These are phyloP conservation scores for Pseudofabraea citricarpa DNA, from an alignment of 2,329 filamentous ascomycete genomes.

Conservation along the genomic window DNA sequence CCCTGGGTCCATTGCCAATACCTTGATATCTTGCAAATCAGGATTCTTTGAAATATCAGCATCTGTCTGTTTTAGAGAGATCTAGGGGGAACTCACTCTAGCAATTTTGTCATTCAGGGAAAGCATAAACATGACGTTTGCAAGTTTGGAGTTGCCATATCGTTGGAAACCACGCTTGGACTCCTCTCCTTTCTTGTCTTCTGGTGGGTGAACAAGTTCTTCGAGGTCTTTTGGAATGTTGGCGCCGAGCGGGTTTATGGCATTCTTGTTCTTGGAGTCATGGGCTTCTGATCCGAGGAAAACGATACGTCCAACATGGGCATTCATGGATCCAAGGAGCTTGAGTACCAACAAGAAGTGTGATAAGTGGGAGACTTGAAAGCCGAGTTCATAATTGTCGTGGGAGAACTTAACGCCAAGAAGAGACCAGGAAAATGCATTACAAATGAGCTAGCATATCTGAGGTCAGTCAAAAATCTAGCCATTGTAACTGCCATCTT, in stretches of 20 bases:
- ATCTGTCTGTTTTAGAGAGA: not conserved
- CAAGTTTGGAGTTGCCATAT: conserved; percentile 38
- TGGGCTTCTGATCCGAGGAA: conserved; percentile 15
- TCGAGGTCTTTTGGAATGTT: conserved; percentile 32
- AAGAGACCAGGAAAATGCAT: conserved; percentile 36
- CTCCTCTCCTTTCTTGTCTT: conserved; percentile 26
- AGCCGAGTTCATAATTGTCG: conserved; percentile 33
- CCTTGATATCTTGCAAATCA: conserved; percentile 1
- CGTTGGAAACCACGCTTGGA: conserved; percentile 36
- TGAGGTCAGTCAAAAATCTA: not conserved
- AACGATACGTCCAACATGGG: conserved; percentile 24
- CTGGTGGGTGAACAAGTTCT: conserved; percentile 28
- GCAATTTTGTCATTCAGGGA: conserved; percentile 30
- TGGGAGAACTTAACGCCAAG: conserved; percentile 26
- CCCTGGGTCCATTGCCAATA: conserved; percentile 24
- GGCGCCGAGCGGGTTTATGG: too few species aligned
- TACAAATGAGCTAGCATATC: conserved; percentile 29
- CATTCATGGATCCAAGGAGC: conserved; percentile 24
- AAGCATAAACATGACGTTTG: conserved; percentile 34
- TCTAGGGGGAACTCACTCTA: not conserved
- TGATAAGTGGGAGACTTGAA: conserved; percentile 35
- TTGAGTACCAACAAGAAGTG: conserved; percentile 33
- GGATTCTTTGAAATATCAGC: not conserved
- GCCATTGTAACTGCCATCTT: not conserved
- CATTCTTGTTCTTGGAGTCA: not conserved